Evolutionary conservation across 371 early-diverging fungal species (phyloP).

Genomic region (Actinomortierella wolfii): DNA sequence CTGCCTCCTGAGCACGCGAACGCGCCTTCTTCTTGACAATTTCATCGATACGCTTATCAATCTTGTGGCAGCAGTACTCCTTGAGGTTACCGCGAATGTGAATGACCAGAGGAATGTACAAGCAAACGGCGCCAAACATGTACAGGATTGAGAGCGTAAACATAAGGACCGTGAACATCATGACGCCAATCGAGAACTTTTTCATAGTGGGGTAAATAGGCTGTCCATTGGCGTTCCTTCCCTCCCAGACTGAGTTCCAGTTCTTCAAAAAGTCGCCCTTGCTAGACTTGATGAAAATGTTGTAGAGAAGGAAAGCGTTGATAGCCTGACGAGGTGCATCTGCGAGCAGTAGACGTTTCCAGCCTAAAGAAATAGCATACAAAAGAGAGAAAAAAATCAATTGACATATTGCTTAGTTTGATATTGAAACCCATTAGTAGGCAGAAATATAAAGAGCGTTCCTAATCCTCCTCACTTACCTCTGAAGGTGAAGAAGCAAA

Average conservation of each 20-base stretch:
- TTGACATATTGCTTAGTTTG: too few species aligned
- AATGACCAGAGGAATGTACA: constrained; percentile 83
- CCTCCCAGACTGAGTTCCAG: not conserved
- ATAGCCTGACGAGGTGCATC: constrained; percentile 86
- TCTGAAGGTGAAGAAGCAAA: constrained; percentile 85
- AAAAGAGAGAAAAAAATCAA: not conserved
- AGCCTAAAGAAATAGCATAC: constrained; percentile 47
- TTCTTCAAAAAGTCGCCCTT: not conserved
- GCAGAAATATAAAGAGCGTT: too few species aligned
- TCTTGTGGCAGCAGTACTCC: constrained; percentile 90
- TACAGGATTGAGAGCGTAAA: constrained; percentile 49
- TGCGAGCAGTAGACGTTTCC: constrained; percentile 88
- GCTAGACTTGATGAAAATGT: constrained; percentile 3
- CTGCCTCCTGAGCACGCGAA: constrained; percentile 33
- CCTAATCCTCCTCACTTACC: constrained; percentile 20
- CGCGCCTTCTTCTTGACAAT: constrained; percentile 42
- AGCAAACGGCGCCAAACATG: constrained; percentile 64
- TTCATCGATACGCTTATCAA: constrained; percentile 75
- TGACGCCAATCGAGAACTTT: constrained; percentile 19
- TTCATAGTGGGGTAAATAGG: not conserved
- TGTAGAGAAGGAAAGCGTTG: constrained; percentile 47
- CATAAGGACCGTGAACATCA: constrained; percentile 35
- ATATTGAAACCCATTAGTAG: too few species aligned
- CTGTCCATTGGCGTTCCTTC: too few species aligned
- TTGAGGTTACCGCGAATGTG: constrained; percentile 88